Conservation (phyloP, 208 protist species). For the Blechomonas ayalai region DNA sequence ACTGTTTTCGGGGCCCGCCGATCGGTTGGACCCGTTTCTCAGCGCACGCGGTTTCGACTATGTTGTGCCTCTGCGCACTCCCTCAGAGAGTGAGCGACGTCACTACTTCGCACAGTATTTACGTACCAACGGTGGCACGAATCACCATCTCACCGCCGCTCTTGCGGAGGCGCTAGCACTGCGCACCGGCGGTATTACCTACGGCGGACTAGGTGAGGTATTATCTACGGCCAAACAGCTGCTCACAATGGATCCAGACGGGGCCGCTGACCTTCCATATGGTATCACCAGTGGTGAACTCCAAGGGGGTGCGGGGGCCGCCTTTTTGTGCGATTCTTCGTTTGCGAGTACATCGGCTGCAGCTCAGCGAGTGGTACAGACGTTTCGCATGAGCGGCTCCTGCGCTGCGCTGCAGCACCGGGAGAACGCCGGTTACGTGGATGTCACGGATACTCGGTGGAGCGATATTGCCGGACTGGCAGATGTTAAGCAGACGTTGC, state of each 20-base stretch:
- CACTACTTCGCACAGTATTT: constrained; percentile 22
- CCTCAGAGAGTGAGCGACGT: constrained; percentile 37
- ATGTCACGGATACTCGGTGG: constrained; percentile 64
- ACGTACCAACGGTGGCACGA: neutral
- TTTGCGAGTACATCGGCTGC: constrained; percentile 6
- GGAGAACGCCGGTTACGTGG: constrained; percentile 54
- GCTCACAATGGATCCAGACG: no score
- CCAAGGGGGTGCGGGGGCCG: no score
- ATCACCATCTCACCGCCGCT: constrained; percentile 1
- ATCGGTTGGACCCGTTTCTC: constrained; percentile 33
- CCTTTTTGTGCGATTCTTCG: no score
- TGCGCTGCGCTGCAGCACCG: constrained; percentile 40
- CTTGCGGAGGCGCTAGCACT: constrained; percentile 33
- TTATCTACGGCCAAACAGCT: no score
- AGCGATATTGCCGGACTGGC: constrained; percentile 72
- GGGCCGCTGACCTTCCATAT: no score
- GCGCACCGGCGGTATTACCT: constrained; percentile 60
- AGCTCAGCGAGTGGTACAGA: constrained; percentile 22
- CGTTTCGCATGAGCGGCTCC: constrained; percentile 37
- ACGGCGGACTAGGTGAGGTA: constrained; percentile 45
- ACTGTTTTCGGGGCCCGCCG: constrained; percentile 35
- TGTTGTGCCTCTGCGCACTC: constrained; percentile 34
- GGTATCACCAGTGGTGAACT: no score
- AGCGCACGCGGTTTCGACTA: constrained; percentile 39
- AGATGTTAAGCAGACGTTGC: constrained; percentile 38